Base-by-base conservation (phyloP, 1,139 yeast genomes). In the Debaryomyces udenii region DNA sequence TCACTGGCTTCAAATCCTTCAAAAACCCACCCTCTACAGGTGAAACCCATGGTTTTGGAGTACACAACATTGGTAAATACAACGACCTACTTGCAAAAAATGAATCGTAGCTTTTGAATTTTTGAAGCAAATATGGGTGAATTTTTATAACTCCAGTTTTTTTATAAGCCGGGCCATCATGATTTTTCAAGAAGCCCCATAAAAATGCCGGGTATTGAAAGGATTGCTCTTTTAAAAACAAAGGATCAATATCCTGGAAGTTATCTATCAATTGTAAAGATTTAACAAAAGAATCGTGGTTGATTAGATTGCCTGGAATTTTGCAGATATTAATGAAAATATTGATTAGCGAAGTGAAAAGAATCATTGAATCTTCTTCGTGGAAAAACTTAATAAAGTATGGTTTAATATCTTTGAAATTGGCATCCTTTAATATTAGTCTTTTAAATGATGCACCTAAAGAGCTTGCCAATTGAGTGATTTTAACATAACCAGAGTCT, bases 21-120 rank as follows among this genome's bases (percentile, higher is more conserved):
- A 70, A 49, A 43, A 55, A 71, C 0, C 77, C 78, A 1, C 78
- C 78, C 13, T 49, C 47, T 1, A 35, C 43, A 0, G 74, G 70
- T 5, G 60, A 44, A 0, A 47, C 48, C 78, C 78, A 73, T 4
- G 56, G 57, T 40, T 57, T 56, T 0, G 78, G 76, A 3, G 73
- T 69, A 29, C 55, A 50, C 9, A 73, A 38, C 75, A 72, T 68
- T 1, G 78, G 78, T 3, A 71, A 48, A 32, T 41, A 52, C n/a
- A 59, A 41, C 1, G 57, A 46, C 20, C 51, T 53, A 13, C 50
- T 39, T 16, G 41, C 49, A 4, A 56, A 40, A 3, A 55, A 35
- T 1, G 51, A 44, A 20, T 47, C 47, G 24, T 47, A 45, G 7
- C 43, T 27, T 13, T 49, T 49, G 42, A 58, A 51, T 26, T 55